Evolutionary conservation across 352 stramenopile species (phyloP).

Genomic region (Globisporangium nodosum): DNA sequence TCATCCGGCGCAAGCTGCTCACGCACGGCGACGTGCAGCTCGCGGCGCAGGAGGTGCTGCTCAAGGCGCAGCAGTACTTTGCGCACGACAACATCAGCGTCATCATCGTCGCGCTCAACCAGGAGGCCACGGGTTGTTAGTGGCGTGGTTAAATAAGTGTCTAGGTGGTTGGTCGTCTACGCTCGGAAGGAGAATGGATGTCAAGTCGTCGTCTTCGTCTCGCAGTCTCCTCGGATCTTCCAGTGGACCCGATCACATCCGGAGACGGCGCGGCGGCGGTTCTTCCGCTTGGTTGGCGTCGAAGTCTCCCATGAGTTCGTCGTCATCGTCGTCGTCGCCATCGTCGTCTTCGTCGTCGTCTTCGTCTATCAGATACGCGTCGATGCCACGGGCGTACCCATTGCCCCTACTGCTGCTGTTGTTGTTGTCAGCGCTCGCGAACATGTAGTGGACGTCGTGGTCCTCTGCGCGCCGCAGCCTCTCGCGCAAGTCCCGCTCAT

Average conservation of each 20-base stretch:
- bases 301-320: conserved; percentile 9
- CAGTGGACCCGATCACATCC: conserved; percentile 4
- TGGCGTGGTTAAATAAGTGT: conserved; percentile 14
- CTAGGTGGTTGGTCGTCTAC: conserved; percentile 12
- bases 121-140: conserved; percentile 22
- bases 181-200: not conserved
- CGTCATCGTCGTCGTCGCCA: conserved; percentile 5
- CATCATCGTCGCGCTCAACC: conserved; percentile 83
- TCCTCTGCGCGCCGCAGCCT: conserved; percentile 12
- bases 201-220: not conserved
- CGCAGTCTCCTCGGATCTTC: conserved; percentile 6
- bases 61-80: conserved; percentile 86
- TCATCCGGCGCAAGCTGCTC: conserved; percentile 83
- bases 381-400: not conserved
- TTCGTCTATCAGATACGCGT: conserved; percentile 13
- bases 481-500: conserved; percentile 11
- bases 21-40: conserved; percentile 87
- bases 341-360: conserved; percentile 19
- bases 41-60: conserved; percentile 80
- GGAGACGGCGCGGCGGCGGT: not conserved
- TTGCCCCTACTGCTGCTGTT: not conserved
- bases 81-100: conserved; percentile 91
- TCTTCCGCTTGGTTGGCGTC: conserved; percentile 1
- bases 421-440: not conserved
- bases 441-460: conserved; percentile 7